Base-by-base conservation (phyloP, 176 grass and related monocot species). In the Pontederia paniculata region DNA sequence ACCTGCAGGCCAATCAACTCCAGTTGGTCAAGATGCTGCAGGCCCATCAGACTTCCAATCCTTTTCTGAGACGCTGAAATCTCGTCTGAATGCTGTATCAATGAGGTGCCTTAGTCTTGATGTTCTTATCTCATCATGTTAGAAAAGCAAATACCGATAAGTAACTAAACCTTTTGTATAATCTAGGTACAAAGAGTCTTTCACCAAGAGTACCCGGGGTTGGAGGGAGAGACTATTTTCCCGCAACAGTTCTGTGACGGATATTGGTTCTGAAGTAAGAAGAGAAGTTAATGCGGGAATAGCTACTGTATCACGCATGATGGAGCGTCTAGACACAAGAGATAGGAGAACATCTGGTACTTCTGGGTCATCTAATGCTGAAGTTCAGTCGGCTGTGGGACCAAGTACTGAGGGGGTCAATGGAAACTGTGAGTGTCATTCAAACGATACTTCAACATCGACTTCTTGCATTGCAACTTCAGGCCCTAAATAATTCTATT, bases 241-340 rank as follows among this genome's bases (percentile, higher is more conserved):
- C 12, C 77, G 94, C 17, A 88, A 75, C 54, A 69, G 42, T 45
- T 68, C 83, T 17, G 66, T 98, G 43, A 79, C 94, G 15, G 94
- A 98, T 74, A 77, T 93, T 68, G 80, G 94, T 76, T 93, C 83
- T 44, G 94, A 98, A 78, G 94, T 98, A 21, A 84, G 79, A 55
- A 81, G 88, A 73, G 94, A 98, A 69, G 83, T 93, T 72, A 88
- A 81, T 73, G 77, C 79, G 64, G 87, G 94, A 85, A 91, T 98
- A 67, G 80, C 94, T 0, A 88, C 63, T 18, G 87, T 98, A 20
- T 88, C 94, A 51, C 75, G 85, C 75, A 89, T 95, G 82, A 89
- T 95, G 82, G 85, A 89, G 66, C 82, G 85, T 10, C 74, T 95
- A 41, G 90, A 95, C 60, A 82, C 85, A 70, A 95, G 86, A 73